phyloP scores from a whole-genome alignment of 106 monocot genomes.

The Phalaenopsis equestris region DNA sequence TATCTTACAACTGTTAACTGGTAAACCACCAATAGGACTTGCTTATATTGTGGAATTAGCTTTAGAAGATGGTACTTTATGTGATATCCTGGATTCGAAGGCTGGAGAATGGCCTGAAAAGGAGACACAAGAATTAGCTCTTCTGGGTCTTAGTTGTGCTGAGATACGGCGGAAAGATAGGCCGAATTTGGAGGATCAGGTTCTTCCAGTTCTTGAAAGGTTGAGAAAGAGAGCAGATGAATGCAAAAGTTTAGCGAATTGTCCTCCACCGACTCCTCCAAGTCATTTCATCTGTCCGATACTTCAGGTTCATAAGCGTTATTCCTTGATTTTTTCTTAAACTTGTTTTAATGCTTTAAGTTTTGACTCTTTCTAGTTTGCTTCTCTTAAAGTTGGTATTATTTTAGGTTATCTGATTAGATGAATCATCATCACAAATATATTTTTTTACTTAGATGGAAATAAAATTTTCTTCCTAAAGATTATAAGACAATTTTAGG shows the following conservation, averaged over 20 bases:
- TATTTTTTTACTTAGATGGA: too few species aligned
- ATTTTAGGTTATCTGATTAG: too few species aligned
- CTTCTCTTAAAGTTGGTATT: too few species aligned
- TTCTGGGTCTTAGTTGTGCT: slow-evolving; percentile 49
- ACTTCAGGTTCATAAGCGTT: slow-evolving; percentile 36
- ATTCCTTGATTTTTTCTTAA: neutral
- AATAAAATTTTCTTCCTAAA: too few species aligned
- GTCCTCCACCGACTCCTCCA: slow-evolving; percentile 21
- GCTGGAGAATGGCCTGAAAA: slow-evolving; percentile 63
- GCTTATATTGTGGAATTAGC: slow-evolving; percentile 42
- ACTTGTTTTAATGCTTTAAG: neutral
- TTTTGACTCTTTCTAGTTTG: too few species aligned
- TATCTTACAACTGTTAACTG: slow-evolving; percentile 64
- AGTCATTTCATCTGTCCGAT: slow-evolving; percentile 74
- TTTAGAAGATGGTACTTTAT: slow-evolving; percentile 29
- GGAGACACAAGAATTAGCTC: slow-evolving; percentile 47
- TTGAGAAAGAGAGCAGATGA: slow-evolving; percentile 35
- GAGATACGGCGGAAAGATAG: slow-evolving; percentile 56
- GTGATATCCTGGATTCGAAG: slow-evolving; percentile 43
- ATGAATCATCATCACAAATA: too few species aligned
- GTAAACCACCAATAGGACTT: slow-evolving; percentile 61
- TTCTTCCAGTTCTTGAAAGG: slow-evolving; percentile 51
- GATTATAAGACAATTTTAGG: too few species aligned
- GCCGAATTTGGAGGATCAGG: slow-evolving; percentile 43
- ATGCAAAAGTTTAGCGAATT: slow-evolving; percentile 1